Evolutionary conservation across 441 rosid species (phyloP).

Genomic region (Syzygium malaccense): DNA sequence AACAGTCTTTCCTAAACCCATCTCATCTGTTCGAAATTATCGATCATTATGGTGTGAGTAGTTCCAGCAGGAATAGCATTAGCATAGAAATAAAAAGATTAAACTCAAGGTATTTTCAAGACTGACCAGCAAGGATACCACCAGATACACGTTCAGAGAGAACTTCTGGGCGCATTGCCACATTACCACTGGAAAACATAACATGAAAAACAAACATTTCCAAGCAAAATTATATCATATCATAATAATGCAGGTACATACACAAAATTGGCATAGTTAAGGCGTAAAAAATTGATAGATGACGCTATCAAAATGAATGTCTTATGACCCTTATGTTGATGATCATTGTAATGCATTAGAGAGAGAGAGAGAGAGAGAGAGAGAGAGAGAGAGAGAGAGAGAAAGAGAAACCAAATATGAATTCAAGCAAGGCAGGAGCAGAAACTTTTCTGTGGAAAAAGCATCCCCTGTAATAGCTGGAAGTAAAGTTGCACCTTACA

Average conservation of each 20-base stretch:
- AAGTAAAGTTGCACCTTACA: not conserved
- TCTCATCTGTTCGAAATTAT: slow-evolving; percentile 64
- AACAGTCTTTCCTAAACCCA: slow-evolving; percentile 98
- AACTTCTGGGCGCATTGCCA: slow-evolving; percentile 50
- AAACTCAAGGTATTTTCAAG: not conserved
- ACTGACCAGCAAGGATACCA: slow-evolving; percentile 94
- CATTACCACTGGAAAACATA: slow-evolving; percentile 57
- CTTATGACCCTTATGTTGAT: not conserved
- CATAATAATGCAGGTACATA: not conserved
- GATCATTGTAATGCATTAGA: not conserved
- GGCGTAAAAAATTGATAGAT: not conserved
- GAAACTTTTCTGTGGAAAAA: not conserved
- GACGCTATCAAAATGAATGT: not conserved
- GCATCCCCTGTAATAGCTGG: not conserved
- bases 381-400: slow-evolving; percentile 1
- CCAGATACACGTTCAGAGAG: slow-evolving; percentile 58
- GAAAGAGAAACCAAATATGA: slow-evolving; percentile 2
- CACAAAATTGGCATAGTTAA: slow-evolving; percentile 5
- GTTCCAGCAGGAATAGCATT: slow-evolving; percentile 3
- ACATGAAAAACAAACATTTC: not conserved
- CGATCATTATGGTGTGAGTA: slow-evolving; percentile 19
- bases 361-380: not conserved
- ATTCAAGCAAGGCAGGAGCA: not conserved
- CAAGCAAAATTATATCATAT: not conserved
- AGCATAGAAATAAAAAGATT: not conserved